Base-by-base conservation (phyloP, 192 early-diverging fungal genomes). In the Podila minutissima region DNA sequence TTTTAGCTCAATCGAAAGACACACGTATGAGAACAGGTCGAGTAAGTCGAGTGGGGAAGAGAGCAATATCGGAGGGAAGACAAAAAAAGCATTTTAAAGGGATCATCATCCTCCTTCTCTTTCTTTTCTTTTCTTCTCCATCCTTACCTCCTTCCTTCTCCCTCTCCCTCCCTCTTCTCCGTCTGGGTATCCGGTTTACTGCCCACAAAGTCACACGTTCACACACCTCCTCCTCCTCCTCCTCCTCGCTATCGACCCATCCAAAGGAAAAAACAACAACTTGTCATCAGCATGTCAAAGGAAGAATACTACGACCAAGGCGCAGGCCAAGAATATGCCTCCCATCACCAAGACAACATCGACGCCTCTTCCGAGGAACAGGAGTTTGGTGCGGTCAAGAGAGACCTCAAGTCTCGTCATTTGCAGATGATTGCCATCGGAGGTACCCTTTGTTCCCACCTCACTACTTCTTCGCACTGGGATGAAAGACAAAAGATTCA, bases 341-440 rank as follows among this genome's bases (percentile, higher is more conserved):
- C 62, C 0, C 26, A 13, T 20, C 28, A 11, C 9, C 60, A 19
- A 7, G 24, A 32, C 65, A 51, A 51, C 22, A 3, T 15, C 15
- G 41, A 46, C 41, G 15, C 1, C 13, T 3, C 41, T 46, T 2
- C 41, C 13, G 51, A 79, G 26, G 65, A 79, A 6, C 67, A 64
- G 11, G 69, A 84, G 68, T 74, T 74, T 64, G 74, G 83, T 22
- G 29, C 76, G 50, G 86, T 91, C 38, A 84, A 91, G 65, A 88
- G 93, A 37, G 87, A 82, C 46, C 86, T 93, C 51, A 92, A 92
- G 71, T 86, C 90, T 41, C 84, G 93, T 7, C 93, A 94, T 81
- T 84, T 94, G 83, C 82, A 87, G 50, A 87, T 88, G 85, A 90
- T 97, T 64, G 91, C 94, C 28, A 90, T 97, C 20, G 94, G 94